Percentiles rank a stretch among this genome's conserved stretches.
phyloP scores from a whole-genome alignment of 1,139 yeast species.

The Casaregolazyma suthepensis region DNA sequence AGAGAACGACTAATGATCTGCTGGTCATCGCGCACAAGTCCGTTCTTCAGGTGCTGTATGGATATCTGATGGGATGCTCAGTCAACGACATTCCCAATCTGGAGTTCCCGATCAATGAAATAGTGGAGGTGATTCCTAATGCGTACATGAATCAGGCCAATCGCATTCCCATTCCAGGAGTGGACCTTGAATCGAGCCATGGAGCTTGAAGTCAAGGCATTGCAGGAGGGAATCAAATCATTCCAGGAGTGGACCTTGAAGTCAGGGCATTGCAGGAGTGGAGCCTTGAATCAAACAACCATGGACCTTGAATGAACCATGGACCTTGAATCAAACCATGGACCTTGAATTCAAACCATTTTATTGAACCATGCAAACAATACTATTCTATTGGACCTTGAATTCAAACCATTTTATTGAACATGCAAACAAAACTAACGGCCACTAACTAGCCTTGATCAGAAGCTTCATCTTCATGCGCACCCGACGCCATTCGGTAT shows the following conservation, averaged over 20 bases:
- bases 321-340: too few species aligned
- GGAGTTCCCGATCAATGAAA: constrained; percentile 70
- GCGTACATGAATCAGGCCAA: constrained; percentile 77
- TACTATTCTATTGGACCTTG: neutral
- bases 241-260: too few species aligned
- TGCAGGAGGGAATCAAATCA: too few species aligned
- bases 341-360: too few species aligned
- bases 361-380: too few species aligned
- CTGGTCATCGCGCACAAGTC: constrained; percentile 92
- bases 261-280: too few species aligned
- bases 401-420: too few species aligned
- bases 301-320: too few species aligned
- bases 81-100: constrained; percentile 79
- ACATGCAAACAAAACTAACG: neutral
- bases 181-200: constrained; percentile 7
- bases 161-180: constrained; percentile 39
- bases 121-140: constrained; percentile 80
- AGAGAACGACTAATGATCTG: constrained; percentile 81
- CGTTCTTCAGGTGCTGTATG: constrained; percentile 80
- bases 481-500: constrained; percentile 29
- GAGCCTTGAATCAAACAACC: too few species aligned
- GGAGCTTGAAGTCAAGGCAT: too few species aligned
- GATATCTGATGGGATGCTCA: constrained; percentile 88
- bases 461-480: constrained; percentile 28
- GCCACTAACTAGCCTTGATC: constrained; percentile 23